These are phyloP conservation scores for Penicillium sp. DNA, from an alignment of 2,329 filamentous ascomycete genomes.

Conservation along the genomic window DNA sequence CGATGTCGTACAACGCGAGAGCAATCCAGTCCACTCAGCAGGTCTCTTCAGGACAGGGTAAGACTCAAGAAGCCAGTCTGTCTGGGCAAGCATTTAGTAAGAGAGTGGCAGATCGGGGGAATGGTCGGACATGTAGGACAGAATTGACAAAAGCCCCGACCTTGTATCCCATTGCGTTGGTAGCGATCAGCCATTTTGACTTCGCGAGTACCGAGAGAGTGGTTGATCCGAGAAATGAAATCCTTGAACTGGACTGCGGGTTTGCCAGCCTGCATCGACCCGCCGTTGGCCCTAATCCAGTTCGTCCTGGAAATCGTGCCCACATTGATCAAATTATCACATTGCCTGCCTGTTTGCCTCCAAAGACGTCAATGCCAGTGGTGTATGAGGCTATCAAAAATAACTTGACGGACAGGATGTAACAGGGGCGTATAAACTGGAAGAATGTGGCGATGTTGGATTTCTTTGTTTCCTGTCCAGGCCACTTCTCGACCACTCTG, in stretches of 20 bases:
- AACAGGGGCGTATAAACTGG: neutral
- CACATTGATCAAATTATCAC: neutral
- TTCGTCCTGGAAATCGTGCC: constrained; percentile 1
- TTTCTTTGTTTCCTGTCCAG: neutral
- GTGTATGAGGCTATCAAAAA: neutral
- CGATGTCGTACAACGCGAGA: neutral
- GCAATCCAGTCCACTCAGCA: neutral
- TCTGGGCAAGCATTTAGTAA: neutral
- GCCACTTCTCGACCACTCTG: neutral
- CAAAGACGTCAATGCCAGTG: neutral
- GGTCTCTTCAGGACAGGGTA: neutral
- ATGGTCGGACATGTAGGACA: constrained; percentile 1
- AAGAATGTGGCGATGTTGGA: neutral
- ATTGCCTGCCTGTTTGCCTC: neutral
- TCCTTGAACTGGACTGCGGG: neutral
- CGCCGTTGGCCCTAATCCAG: constrained; percentile 2
- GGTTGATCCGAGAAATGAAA: neutral
- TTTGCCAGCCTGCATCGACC: constrained; percentile 5
- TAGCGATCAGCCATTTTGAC: neutral
- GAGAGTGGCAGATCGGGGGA: neutral
- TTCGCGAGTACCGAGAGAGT: neutral
- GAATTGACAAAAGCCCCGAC: constrained; percentile 5
- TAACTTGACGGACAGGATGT: neutral
- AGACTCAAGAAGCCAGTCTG: neutral
- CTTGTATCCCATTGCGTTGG: neutral